Base-by-base conservation (phyloP, 257 asterid genomes). In the Rhazya stricta region DNA sequence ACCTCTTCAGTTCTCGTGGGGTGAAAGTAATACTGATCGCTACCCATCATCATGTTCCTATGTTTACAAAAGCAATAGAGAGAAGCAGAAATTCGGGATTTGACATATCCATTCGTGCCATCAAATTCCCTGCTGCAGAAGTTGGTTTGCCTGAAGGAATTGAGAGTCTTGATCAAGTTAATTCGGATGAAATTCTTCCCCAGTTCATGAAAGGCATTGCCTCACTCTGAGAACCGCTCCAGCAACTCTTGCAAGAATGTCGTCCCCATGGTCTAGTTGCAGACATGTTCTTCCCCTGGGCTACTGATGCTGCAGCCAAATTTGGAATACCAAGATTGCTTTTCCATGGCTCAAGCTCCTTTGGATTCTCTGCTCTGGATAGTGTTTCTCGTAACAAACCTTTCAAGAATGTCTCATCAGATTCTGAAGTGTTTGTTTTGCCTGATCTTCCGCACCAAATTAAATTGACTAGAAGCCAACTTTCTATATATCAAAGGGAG, bases 261-360 rank as follows among this genome's bases (percentile, higher is more conserved):
- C 39, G 51, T 0, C 96, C 91, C 0, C n/a, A 73, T 27, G 80
- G 87, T 63, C 81, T 90, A 6, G 60, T 90, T 29, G 82, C 93
- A 3, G 91, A 86, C 78, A 77, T 81, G 84, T 86, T 86, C 77
- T 72, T 85, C 43, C 91, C 90, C 0, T 90, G 96, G 91, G 83
- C 91, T 8, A 58, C 73, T 0, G 85, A 85, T 23, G 68, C 84
- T 29, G 93, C 93, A 11, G 88, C 83, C 25, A 84, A 73, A 15
- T 85, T 88, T 50, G 85, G 79, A 0, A 86, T 90, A 45, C 90
- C 96, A 1, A 80, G 96, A 36, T 57, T 88, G 80, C 75, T 81
- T 54, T 86, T 90, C 61, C 84, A 84, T 53, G 93, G 91, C 3
- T 68, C 82, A 0, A 67, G 89, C 61, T 82, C 32, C 62, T 81